Evolutionary conservation across 176 grass and related monocot species (phyloP).

Genomic region (Aegilops umbellulata): DNA sequence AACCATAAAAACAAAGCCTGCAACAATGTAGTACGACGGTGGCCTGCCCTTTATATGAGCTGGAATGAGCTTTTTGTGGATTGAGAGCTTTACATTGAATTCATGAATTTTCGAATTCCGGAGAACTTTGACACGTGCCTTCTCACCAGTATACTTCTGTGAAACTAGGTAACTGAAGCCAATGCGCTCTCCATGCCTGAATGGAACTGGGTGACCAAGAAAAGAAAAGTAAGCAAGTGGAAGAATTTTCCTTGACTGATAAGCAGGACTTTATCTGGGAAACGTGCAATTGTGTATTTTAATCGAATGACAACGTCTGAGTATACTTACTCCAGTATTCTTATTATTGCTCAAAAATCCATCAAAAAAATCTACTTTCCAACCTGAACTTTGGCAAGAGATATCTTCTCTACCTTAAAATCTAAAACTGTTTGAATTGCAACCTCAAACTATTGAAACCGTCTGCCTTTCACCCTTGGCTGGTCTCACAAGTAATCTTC

Average conservation of each 20-base stretch:
- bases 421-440: too few relatives aligned
- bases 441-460: too few relatives aligned
- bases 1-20: conserved; percentile 85
- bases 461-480: too few relatives aligned
- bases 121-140: conserved; percentile 77
- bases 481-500: too few relatives aligned
- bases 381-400: too few relatives aligned
- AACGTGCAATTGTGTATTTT: conserved; percentile 17
- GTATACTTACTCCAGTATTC: background rate
- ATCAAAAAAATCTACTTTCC: background rate
- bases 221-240: conserved; percentile 29
- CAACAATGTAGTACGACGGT: conserved; percentile 97
- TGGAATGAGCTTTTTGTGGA: conserved; percentile 88
- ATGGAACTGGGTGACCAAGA: conserved; percentile 66
- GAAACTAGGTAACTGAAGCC: conserved; percentile 98
- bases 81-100: conserved; percentile 84
- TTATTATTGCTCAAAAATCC: background rate
- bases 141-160: conserved; percentile 96
- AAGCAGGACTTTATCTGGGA: background rate
- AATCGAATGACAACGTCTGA: background rate
- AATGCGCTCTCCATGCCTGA: conserved; percentile 98
- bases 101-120: conserved; percentile 70
- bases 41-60: conserved; percentile 87
- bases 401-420: too few relatives aligned
- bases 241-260: background rate